phyloP scores from a whole-genome alignment of 2,329 filamentous ascomycete genomes.

The Rutstroemia sp. region DNA sequence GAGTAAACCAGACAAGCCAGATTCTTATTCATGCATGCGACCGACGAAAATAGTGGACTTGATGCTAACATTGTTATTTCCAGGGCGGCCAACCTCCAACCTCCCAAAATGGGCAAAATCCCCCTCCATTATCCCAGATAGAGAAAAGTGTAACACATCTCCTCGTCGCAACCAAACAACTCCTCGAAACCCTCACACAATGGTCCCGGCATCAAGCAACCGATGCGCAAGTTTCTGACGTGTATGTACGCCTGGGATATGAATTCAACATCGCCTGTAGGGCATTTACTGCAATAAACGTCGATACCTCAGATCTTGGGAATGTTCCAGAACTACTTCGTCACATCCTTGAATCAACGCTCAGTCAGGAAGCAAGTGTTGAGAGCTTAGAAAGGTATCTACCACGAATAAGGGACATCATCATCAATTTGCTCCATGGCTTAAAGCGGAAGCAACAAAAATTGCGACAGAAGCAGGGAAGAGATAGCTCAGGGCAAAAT shows the following conservation, averaged over 20 bases:
- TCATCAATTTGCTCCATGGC: slow-evolving; percentile 93
- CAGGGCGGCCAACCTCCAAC: slow-evolving; percentile 16
- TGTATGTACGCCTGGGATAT: slow-evolving; percentile 94
- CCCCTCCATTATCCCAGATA: slow-evolving; percentile 69
- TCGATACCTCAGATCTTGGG: slow-evolving; percentile 88
- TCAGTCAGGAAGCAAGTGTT: slow-evolving; percentile 92
- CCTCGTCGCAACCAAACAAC: slow-evolving; percentile 93
- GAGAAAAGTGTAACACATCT: slow-evolving; percentile 98
- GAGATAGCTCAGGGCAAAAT: slow-evolving; percentile 34
- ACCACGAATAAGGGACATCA: slow-evolving; percentile 93
- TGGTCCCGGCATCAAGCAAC: slow-evolving; percentile 92
- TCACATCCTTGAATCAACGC: slow-evolving; percentile 86
- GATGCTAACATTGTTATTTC: slow-evolving; percentile 7
- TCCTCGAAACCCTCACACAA: slow-evolving; percentile 93
- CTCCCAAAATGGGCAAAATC: slow-evolving; percentile 17
- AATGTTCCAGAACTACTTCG: slow-evolving; percentile 90
- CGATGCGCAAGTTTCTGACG: slow-evolving; percentile 93
- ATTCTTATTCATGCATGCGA: no score
- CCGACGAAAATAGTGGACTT: background rate
- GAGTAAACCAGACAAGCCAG: slow-evolving; percentile 32
- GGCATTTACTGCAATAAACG: slow-evolving; percentile 92
- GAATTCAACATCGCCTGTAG: slow-evolving; percentile 99
- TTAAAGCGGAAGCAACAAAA: slow-evolving; percentile 96
- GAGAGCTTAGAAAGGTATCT: slow-evolving; percentile 91
- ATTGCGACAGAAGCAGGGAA: slow-evolving; percentile 56